Evolutionary conservation across 1,284 basidiomycete species (phyloP).

Genomic region (Pseudozyma pruni): DNA sequence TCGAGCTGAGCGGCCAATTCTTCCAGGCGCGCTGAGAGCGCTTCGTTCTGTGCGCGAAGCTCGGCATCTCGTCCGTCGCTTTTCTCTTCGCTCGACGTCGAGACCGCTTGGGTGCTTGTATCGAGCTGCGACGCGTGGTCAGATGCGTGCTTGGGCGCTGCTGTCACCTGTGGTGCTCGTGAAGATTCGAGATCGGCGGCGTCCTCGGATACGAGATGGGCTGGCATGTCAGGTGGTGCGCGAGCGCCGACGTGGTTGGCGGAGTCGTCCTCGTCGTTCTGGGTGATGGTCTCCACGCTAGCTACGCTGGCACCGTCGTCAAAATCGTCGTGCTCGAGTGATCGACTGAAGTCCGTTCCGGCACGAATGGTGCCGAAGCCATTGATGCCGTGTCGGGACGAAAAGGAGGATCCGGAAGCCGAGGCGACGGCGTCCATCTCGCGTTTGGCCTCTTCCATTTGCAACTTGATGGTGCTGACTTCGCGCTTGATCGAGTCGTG

Average conservation of each 20-base stretch:
- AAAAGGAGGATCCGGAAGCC: constrained; percentile 10
- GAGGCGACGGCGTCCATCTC: constrained; percentile 52
- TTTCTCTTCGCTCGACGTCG: too few species aligned
- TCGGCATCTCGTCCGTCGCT: constrained; percentile 51
- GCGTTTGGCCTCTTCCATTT: constrained; percentile 67
- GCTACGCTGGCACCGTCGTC: constrained; percentile 63
- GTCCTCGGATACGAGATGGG: constrained; percentile 28
- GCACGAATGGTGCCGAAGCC: constrained; percentile 32
- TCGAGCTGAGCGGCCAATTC: constrained; percentile 80
- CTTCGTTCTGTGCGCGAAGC: constrained; percentile 72
- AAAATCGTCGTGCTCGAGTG: constrained; percentile 39
- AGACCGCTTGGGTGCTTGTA: too few species aligned
- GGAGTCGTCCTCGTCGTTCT: constrained; percentile 20
- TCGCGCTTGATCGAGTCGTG: constrained; percentile 87
- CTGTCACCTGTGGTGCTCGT: constrained; percentile 13
- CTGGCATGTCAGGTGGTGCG: constrained; percentile 55
- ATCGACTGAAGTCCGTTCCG: constrained; percentile 2
- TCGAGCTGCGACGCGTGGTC: too few species aligned
- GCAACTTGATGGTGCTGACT: constrained; percentile 71
- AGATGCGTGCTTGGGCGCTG: constrained; percentile 3
- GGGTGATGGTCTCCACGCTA: constrained; percentile 60
- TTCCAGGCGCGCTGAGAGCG: constrained; percentile 79
- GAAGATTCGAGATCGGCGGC: constrained; percentile 19
- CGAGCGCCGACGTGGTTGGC: constrained; percentile 47
- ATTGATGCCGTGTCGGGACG: constrained; percentile 18